A percentile compares a stretch with the other conserved stretches of the same genome.
phyloP scores from a whole-genome alignment of 805 yeast genomes.

The Sungouiella blattae region DNA sequence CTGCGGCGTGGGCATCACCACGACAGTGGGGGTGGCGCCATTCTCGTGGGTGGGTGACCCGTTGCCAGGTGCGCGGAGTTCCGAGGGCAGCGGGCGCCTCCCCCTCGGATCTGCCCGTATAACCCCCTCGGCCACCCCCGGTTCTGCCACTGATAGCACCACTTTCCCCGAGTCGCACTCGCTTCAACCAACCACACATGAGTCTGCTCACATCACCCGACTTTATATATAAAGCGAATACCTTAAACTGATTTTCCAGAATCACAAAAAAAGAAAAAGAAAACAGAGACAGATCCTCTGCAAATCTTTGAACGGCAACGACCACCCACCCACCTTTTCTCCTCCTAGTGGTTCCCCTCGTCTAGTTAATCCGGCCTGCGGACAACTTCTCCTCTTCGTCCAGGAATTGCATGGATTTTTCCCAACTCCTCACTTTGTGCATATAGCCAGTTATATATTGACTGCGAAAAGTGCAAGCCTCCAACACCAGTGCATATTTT shows the following conservation, averaged over 20 bases:
- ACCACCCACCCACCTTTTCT: background rate
- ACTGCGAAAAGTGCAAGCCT: conserved; percentile 3
- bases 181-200: background rate
- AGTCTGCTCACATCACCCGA: background rate
- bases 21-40: too few species aligned
- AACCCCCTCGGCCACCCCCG: too few species aligned
- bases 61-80: background rate
- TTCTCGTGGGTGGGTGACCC: too few species aligned
- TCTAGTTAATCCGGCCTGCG: conserved; percentile 5
- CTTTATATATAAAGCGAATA: too few species aligned
- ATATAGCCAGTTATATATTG: conserved; percentile 6
- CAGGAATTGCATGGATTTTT: too few species aligned
- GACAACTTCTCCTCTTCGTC: conserved; percentile 10
- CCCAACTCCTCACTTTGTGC: conserved; percentile 16
- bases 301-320: too few species aligned
- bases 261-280: too few species aligned
- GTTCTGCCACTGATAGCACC: conserved; percentile 1
- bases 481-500: background rate
- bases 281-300: too few species aligned
- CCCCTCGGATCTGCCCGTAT: too few species aligned
- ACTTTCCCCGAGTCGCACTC: conserved; percentile 1
- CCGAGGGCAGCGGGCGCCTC: conserved; percentile 1
- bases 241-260: too few species aligned
- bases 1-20: too few species aligned
- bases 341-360: conserved; percentile 6